Percentiles rank a stretch among this genome's conserved stretches.
Evolutionary conservation across 1,284 basidiomycete genomes (phyloP).

Genomic region (Phaffia rhodozyma): DNA sequence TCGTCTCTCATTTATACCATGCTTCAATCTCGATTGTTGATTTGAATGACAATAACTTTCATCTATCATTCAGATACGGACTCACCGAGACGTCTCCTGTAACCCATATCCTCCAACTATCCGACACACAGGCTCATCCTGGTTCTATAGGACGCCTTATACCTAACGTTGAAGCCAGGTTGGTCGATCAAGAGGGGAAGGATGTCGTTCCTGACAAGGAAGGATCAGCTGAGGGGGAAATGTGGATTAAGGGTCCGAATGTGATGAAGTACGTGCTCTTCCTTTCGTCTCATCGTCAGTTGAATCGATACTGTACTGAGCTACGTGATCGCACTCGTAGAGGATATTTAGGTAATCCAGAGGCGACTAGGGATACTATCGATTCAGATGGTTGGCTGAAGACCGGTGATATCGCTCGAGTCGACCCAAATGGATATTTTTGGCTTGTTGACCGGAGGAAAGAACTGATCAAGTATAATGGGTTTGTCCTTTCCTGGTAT

Average conservation of each 20-base stretch:
- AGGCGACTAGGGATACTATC: conserved; percentile 54
- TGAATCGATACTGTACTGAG: not conserved
- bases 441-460: conserved; percentile 45
- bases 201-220: conserved; percentile 42
- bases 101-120: conserved; percentile 30
- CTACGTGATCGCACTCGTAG: conserved; percentile 10
- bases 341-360: conserved; percentile 48
- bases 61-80: conserved; percentile 36
- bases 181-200: conserved; percentile 42
- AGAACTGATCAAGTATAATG: conserved; percentile 67
- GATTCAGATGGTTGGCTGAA: conserved; percentile 60
- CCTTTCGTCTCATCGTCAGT: not conserved
- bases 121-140: conserved; percentile 35
- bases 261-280: conserved; percentile 54
- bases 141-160: conserved; percentile 60
- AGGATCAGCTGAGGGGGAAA: conserved; percentile 46
- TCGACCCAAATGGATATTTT: conserved; percentile 49
- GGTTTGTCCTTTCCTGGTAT: conserved; percentile 21
- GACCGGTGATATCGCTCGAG: conserved; percentile 61
- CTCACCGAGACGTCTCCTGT: conserved; percentile 40
- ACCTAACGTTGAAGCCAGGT: conserved; percentile 62
- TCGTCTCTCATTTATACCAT: conserved; percentile 35
- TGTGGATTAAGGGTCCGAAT: conserved; percentile 64
- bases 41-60: not conserved
- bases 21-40: not conserved